Evolutionary conservation across 345 rosid genomes (phyloP).

Genomic region (Orychophragmus violaceus): DNA sequence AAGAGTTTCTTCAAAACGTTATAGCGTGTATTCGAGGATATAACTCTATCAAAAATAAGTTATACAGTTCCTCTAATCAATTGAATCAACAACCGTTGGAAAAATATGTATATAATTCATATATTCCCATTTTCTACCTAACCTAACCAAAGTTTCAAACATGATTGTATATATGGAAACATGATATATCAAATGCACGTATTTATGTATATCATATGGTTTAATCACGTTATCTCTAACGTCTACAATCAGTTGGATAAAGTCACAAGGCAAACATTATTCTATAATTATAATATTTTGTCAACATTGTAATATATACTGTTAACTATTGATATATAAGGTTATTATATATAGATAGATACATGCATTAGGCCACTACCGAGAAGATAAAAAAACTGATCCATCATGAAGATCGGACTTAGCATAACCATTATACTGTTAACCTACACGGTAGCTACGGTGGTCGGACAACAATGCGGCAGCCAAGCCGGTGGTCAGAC

Average conservation of each 20-base stretch:
- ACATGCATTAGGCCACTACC: not conserved
- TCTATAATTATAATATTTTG: not conserved
- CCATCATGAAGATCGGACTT: conserved; percentile 19
- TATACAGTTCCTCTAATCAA: not conserved
- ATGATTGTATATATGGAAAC: not conserved
- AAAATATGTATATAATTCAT: not conserved
- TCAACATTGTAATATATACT: not conserved
- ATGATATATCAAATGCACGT: not conserved
- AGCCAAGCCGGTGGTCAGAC: conserved; percentile 31
- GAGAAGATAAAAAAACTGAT: not conserved
- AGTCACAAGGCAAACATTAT: not conserved
- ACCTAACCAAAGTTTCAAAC: not conserved
- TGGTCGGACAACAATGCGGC: conserved; percentile 32
- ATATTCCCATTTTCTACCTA: not conserved
- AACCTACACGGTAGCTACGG: conserved; percentile 10
- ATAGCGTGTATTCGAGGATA: not conserved
- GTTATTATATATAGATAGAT: not conserved
- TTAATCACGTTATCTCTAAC: not conserved
- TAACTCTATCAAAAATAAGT: not conserved
- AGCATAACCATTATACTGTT: conserved; percentile 8
- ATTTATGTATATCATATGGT: not conserved
- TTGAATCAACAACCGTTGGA: not conserved
- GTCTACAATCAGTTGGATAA: not conserved
- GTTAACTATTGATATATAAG: not conserved
- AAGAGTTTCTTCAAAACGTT: not conserved